Conservation (phyloP, 441 rosid genomes). For the Euphorbia corollata region DNA sequence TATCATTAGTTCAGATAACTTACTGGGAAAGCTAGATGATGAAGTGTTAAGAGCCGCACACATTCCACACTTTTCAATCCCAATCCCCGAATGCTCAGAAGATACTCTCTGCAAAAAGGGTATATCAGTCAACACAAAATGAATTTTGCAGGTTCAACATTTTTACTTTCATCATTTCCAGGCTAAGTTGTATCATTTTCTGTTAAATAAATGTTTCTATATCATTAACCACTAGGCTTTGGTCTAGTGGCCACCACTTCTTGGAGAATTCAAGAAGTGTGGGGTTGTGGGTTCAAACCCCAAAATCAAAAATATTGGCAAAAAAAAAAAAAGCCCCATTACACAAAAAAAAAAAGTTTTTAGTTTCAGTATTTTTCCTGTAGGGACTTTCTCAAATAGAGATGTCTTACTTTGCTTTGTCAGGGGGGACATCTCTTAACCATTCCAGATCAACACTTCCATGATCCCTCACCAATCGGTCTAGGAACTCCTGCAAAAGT, state of each 20-base stretch:
- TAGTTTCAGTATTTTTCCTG: not conserved
- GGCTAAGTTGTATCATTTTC: not conserved
- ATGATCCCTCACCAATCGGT: conserved; percentile 66
- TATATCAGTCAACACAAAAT: conserved; percentile 3
- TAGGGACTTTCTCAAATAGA: conserved; percentile 8
- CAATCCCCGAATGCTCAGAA: conserved; percentile 75
- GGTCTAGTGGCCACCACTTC: too few relatives aligned
- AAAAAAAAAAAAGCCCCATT: too few relatives aligned
- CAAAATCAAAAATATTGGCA: too few relatives aligned
- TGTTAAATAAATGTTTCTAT: not conserved
- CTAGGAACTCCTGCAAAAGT: conserved; percentile 71
- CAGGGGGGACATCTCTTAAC: conserved; percentile 77
- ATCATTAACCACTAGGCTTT: too few relatives aligned
- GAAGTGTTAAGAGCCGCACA: conserved; percentile 90
- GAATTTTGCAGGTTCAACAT: not conserved
- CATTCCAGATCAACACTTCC: conserved; percentile 87
- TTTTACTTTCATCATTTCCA: not conserved
- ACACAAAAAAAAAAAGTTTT: too few relatives aligned
- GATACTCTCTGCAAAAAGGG: conserved; percentile 61
- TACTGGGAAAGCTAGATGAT: conserved; percentile 95
- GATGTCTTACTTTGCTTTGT: conserved; percentile 68
- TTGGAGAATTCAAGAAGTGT: too few relatives aligned
- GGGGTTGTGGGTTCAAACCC: too few relatives aligned
- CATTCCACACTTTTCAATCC: conserved; percentile 99
- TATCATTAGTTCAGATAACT: conserved; percentile 28